Evolutionary conservation across 208 protist species (phyloP).

Genomic region (Cochliopodium minus): DNA sequence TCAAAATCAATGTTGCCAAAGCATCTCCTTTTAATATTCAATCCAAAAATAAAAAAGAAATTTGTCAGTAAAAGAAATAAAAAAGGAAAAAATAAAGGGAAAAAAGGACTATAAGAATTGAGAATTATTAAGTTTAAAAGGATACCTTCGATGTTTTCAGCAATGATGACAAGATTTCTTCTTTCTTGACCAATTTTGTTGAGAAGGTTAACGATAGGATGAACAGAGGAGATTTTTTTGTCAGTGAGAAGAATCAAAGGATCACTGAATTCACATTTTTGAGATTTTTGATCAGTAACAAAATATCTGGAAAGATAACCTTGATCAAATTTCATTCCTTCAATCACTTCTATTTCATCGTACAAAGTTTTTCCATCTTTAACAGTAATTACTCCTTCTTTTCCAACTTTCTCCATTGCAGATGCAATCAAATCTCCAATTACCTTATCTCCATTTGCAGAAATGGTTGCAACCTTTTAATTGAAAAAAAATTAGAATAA

Average conservation of each 20-base stretch:
- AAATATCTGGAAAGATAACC: constrained; percentile 97
- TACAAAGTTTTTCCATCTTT: constrained; percentile 90
- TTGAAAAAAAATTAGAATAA: background rate
- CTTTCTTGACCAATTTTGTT: constrained; percentile 41
- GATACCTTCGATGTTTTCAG: constrained; percentile 89
- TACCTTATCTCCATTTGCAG: constrained; percentile 90
- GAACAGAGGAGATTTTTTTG: constrained; percentile 77
- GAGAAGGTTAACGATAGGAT: constrained; percentile 68
- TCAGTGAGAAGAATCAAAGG: constrained; percentile 76
- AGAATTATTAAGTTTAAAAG: background rate
- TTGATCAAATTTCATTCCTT: constrained; percentile 90
- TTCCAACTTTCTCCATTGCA: constrained; percentile 96
- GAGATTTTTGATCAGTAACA: constrained; percentile 85
- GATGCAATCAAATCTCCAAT: constrained; percentile 89
- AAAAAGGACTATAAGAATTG: background rate
- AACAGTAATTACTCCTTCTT: constrained; percentile 96
- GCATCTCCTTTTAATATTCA: constrained; percentile 38
- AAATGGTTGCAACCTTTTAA: constrained; percentile 88
- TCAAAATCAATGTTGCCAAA: constrained; percentile 64
- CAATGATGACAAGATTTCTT: constrained; percentile 90
- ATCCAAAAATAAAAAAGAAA: background rate
- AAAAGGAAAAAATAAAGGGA: background rate
- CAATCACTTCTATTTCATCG: constrained; percentile 89
- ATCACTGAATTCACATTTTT: constrained; percentile 82
- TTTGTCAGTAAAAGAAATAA: background rate